Conservation (phyloP, 2,329 filamentous ascomycete genomes). For the Cladophialophora immunda region DNA sequence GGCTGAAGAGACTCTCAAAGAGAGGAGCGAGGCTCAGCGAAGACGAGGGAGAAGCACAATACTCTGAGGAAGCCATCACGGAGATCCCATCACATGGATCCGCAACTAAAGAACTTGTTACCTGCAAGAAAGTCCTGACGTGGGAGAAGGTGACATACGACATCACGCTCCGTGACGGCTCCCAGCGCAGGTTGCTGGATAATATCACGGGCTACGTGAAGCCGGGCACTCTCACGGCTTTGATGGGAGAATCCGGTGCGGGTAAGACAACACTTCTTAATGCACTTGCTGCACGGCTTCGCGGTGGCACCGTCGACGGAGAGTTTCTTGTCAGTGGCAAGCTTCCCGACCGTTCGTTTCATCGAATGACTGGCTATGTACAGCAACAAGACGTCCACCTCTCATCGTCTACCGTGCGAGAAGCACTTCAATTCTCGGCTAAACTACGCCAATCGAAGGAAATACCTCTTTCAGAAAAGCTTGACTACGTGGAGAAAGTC, state of each 20-base stretch:
- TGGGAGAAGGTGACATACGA: conserved; percentile 3
- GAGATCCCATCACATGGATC: background rate
- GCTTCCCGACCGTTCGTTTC: conserved; percentile 79
- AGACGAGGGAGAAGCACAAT: background rate
- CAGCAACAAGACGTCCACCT: conserved; percentile 92
- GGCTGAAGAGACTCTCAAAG: background rate
- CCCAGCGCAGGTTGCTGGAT: conserved; percentile 74
- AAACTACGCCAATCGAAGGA: conserved; percentile 81
- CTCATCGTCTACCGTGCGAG: conserved; percentile 82
- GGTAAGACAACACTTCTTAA: conserved; percentile 91
- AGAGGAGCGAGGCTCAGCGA: background rate
- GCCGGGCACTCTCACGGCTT: conserved; percentile 86
- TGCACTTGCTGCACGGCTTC: conserved; percentile 81
- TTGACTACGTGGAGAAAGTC: conserved; percentile 89
- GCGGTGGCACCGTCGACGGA: conserved; percentile 85
- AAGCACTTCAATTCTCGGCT: conserved; percentile 86
- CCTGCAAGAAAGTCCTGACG: conserved; percentile 53
- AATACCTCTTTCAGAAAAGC: conserved; percentile 75
- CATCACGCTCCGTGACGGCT: conserved; percentile 67
- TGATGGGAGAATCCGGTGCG: conserved; percentile 89
- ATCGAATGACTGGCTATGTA: conserved; percentile 88
- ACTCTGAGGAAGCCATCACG: background rate
- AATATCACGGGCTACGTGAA: conserved; percentile 92
- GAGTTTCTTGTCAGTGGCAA: conserved; percentile 81
- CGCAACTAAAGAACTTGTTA: conserved; percentile 54